phyloP scores from a whole-genome alignment of 2,329 filamentous ascomycete species.

The Apiospora marii region DNA sequence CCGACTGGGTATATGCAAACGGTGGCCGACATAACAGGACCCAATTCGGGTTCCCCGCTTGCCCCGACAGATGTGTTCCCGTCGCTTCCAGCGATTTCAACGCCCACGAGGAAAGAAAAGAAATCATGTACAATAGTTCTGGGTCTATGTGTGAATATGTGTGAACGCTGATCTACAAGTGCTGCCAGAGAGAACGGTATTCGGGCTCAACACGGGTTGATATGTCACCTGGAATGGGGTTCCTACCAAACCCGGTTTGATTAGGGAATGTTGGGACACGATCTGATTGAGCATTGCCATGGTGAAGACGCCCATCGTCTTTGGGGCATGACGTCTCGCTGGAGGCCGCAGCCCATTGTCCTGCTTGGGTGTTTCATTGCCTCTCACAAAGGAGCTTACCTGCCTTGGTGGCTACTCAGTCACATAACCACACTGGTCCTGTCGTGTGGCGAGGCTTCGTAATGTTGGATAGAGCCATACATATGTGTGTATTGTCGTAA shows the following conservation, averaged over 20 bases:
- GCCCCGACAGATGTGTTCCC: background rate
- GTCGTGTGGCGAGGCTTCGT: background rate
- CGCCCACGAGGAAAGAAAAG: background rate
- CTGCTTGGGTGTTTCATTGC: background rate
- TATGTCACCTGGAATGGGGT: background rate
- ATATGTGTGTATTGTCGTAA: background rate
- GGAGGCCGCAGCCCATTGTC: background rate
- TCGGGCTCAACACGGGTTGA: background rate
- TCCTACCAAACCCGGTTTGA: background rate
- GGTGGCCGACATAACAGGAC: background rate
- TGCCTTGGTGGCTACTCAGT: background rate
- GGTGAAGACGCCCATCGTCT: background rate
- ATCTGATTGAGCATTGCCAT: background rate
- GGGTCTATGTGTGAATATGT: background rate
- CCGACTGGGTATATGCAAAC: background rate
- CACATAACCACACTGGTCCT: background rate
- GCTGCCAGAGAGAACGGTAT: background rate
- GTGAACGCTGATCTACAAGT: background rate
- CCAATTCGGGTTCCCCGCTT: background rate
- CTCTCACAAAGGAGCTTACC: constrained; percentile 12
- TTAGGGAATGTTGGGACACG: background rate
- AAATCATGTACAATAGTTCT: background rate
- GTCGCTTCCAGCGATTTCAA: background rate
- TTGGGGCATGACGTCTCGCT: background rate
- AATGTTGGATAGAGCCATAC: background rate